A percentile compares a stretch with the other conserved stretches of the same genome.
Evolutionary conservation across 768 basidiomycete genomes (phyloP).

Genomic region (Suillus lakei): DNA sequence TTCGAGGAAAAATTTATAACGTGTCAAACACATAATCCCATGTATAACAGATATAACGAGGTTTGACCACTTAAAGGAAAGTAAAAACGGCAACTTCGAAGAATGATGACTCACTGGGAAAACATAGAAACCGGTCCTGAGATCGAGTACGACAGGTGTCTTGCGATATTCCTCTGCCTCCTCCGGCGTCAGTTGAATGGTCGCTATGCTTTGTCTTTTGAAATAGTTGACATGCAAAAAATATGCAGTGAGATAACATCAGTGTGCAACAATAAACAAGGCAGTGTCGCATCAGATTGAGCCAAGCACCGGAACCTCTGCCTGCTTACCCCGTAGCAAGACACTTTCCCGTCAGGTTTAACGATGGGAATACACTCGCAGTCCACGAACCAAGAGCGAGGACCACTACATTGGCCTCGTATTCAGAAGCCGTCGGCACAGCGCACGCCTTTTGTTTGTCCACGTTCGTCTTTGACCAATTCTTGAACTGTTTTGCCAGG

Average conservation of each 20-base stretch:
- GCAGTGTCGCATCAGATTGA: background rate
- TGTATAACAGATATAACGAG: background rate
- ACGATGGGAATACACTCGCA: constrained; percentile 70
- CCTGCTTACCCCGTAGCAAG: constrained; percentile 81
- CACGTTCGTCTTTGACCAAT: constrained; percentile 44
- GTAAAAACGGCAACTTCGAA: background rate
- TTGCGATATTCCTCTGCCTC: constrained; percentile 66
- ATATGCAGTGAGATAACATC: background rate
- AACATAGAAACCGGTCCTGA: constrained; percentile 75
- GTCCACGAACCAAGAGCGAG: constrained; percentile 88
- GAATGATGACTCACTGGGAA: constrained; percentile 66
- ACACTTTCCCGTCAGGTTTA: constrained; percentile 54
- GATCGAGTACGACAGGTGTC: constrained; percentile 76
- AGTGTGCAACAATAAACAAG: background rate
- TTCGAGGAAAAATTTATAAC: background rate
- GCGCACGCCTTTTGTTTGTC: constrained; percentile 60
- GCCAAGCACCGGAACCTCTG: background rate
- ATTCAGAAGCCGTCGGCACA: constrained; percentile 61
- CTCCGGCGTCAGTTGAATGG: constrained; percentile 71
- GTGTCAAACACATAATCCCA: background rate
- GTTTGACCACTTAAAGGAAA: background rate
- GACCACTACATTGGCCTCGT: constrained; percentile 65
- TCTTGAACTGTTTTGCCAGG: constrained; percentile 60
- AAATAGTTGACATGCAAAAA: constrained; percentile 1
- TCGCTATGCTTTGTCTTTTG: constrained; percentile 79